Evolutionary conservation across 1,284 basidiomycete species (phyloP), one percentile per base, ranked within the genome.

Genomic region (Sporisorium exsertum): DNA sequence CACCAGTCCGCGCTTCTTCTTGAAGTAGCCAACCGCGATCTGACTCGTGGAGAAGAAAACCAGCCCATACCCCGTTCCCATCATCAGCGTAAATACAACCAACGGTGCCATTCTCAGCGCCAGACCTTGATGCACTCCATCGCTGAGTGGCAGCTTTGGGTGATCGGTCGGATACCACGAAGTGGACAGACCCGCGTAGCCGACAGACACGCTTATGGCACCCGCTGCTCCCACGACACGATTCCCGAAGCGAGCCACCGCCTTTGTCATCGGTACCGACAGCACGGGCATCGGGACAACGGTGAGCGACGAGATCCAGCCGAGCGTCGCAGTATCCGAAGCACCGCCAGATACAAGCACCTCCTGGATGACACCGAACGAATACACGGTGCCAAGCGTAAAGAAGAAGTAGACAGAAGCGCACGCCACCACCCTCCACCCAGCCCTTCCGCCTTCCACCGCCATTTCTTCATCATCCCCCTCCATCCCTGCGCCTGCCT

Each of bases 351-450:
- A 61, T 15, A 84, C 79, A 12, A 86, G 79, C 5, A 63, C 59
- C 29, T 79, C 70, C 53, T 85, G 83, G 3, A 86, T 68, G 33
- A 86, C 75, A 9, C 86, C 85, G 61, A 80, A 86, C n/a, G 72
- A 77, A 62, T 86, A 85, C 18, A 80, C 78, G 15, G 77, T 64
- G 15, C 85, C 85, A 9, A 79, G 58, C 1, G 72, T 76, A 40
- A 79, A 72, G 71, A 72, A 81, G 60, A 78, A 77, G 70, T 67
- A 73, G n/a, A 60, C 26, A 0, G 71, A 64, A 24, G 71, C 71
- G 29, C 68, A 71, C 13, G 60, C 53, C 35, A 71, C 68, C 26
- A 71, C 68, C 18, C 54, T 50, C 68, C 68, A 71, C 4, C 68
- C 68, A 24, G 58, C 49, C 58, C 58, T 54, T 0, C 68, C 68